Percentiles rank a stretch among this genome's conserved stretches.
Evolutionary conservation across 2,329 filamentous ascomycete species (phyloP).

Genomic region (Colletotrichum simmondsii): DNA sequence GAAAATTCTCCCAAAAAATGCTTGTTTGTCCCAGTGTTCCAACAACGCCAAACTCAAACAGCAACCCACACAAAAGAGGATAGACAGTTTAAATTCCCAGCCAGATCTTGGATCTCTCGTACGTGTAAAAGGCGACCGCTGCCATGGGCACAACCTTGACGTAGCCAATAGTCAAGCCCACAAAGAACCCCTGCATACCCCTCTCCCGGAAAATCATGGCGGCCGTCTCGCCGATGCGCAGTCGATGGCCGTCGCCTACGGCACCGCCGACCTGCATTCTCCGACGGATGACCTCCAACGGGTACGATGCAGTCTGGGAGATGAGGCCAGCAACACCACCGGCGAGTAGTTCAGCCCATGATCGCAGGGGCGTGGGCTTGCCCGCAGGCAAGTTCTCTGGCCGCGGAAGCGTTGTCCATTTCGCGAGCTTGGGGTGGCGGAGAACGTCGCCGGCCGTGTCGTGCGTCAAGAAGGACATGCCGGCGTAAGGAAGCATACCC

Average conservation of each 20-base stretch:
- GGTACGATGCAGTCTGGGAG: constrained; percentile 92
- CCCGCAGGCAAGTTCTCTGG: constrained; percentile 63
- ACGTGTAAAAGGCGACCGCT: constrained; percentile 76
- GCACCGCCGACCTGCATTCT: constrained; percentile 97
- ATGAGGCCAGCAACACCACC: constrained; percentile 90
- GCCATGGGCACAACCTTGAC: constrained; percentile 92
- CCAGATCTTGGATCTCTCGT: constrained; percentile 71
- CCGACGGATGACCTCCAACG: constrained; percentile 89
- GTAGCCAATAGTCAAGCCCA: constrained; percentile 94
- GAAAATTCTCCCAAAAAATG: constrained; percentile 7
- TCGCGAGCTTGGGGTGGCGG: constrained; percentile 73
- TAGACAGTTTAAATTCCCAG: constrained; percentile 67
- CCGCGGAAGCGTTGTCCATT: constrained; percentile 79
- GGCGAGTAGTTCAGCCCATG: constrained; percentile 86
- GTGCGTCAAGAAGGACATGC: constrained; percentile 94
- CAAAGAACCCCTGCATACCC: constrained; percentile 86
- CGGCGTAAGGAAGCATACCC: constrained; percentile 97
- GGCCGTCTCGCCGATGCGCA: constrained; percentile 84
- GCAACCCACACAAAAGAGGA: background rate
- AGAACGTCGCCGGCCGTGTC: constrained; percentile 89
- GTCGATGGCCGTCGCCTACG: constrained; percentile 85
- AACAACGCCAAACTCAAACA: constrained; percentile 30
- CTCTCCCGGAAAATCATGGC: constrained; percentile 78
- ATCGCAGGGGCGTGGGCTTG: constrained; percentile 79
- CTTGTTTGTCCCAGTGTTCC: constrained; percentile 27